phyloP scores from a whole-genome alignment of 192 early-diverging fungal species.

The Chytriomyces sp. region DNA sequence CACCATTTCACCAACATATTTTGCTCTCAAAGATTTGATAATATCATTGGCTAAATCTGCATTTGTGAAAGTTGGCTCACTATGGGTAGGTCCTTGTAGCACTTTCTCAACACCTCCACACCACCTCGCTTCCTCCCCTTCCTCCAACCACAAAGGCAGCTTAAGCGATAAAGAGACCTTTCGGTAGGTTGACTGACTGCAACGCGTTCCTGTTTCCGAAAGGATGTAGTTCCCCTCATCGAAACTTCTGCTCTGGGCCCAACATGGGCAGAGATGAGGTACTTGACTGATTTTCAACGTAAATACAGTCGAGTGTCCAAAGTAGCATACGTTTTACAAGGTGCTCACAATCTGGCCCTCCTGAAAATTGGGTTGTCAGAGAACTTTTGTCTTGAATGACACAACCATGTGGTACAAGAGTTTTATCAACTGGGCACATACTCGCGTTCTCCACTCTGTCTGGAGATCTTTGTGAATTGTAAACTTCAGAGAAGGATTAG shows the following conservation, averaged over 20 bases:
- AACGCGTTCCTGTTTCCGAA: too few species aligned
- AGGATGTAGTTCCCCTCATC: background rate
- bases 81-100: too few species aligned
- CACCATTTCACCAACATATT: too few species aligned
- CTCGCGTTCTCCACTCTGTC: constrained; percentile 31
- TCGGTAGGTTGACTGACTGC: too few species aligned
- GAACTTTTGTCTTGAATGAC: constrained; percentile 68
- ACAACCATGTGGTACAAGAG: background rate
- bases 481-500: too few species aligned
- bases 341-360: constrained; percentile 84
- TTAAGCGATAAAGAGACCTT: constrained; percentile 84
- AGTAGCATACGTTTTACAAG: constrained; percentile 74
- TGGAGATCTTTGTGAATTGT: constrained; percentile 48
- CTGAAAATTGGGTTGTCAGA: constrained; percentile 92
- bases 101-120: too few species aligned
- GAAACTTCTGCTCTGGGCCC: constrained; percentile 20
- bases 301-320: constrained; percentile 51
- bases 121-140: constrained; percentile 47
- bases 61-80: too few species aligned
- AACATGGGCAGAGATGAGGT: constrained; percentile 54
- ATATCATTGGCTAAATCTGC: too few species aligned
- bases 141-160: constrained; percentile 35
- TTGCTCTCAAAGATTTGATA: constrained; percentile 62
- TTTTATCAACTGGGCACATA: background rate
- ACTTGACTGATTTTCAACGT: constrained; percentile 53